Evolutionary conservation across 352 stramenopile genomes (phyloP), one percentile per base, ranked within the genome.

Genomic region (Phytopythium vexans): DNA sequence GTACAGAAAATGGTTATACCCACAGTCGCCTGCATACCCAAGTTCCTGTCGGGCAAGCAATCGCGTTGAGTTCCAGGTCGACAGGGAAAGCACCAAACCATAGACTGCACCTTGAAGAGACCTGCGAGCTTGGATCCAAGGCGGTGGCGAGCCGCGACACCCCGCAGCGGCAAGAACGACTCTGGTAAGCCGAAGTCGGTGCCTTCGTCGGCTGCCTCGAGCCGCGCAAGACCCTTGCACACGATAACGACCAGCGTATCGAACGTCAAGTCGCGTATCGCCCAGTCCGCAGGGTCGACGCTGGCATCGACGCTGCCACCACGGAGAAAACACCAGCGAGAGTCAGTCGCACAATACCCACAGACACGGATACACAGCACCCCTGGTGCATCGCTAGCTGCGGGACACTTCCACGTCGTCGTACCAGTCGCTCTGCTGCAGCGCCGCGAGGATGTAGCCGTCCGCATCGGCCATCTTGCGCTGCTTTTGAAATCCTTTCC

Each of bases 1-100:
- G 58, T 96, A 96, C 55, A 96, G 57, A 43, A 96, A 90, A 60
- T 94, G 75, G 53, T 94, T 94, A 64, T 96, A 96, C 0, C 87
- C 85, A 51, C 83, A 94, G 47, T 96, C 85, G 12, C 83, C 82
- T 15, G 68, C 70, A 57, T 90, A 96, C 4, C 87, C 87, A 10
- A 92, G 64, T 31, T 89, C 76, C 83, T 93, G 43, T 1, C 34
- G 35, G 36, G 1, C 2, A 52, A 53, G 37, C n/a, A 47, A 39
- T 3, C 32, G 32, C 32, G 21, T 16, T 52, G 47, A 36, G 41
- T 27, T 49, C 34, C 44, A 66, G 15, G n/a, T 6, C 39, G 21
- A 40, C 41, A 33, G 58, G 45, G 41, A 58, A 49, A 37, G 41
- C 27, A 39, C 32, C 53, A 37, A 31, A 35, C 21, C 21, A 12